phyloP scores from a whole-genome alignment of 257 asterid species.

The Plantago ovata region DNA sequence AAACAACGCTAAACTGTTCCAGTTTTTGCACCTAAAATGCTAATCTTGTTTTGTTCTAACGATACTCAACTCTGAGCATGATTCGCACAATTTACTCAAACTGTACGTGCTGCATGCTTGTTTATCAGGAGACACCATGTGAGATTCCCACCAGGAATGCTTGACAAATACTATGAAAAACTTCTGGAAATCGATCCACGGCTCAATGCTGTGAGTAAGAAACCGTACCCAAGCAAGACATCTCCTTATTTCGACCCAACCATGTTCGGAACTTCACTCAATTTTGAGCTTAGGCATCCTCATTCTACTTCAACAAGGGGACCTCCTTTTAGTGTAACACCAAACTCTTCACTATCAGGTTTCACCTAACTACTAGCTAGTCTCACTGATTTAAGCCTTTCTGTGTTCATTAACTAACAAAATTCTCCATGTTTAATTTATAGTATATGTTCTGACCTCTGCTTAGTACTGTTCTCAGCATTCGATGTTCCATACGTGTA shows the following conservation, averaged over 20 bases:
- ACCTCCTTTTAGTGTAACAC: constrained; percentile 7
- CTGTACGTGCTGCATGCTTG: background rate
- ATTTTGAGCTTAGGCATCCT: constrained; percentile 9
- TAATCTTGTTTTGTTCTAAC: no score
- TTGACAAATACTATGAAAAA: constrained; percentile 54
- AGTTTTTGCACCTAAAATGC: no score
- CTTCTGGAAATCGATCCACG: constrained; percentile 40
- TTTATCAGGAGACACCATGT: constrained; percentile 51
- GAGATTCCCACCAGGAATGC: constrained; percentile 39
- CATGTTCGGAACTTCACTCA: constrained; percentile 16
- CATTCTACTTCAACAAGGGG: background rate
- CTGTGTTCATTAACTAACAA: no score
- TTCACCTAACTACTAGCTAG: background rate
- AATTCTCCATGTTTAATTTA: no score
- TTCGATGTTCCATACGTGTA: constrained; percentile 1
- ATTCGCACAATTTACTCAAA: background rate
- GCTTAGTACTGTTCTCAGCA: background rate
- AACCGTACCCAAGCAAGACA: constrained; percentile 40
- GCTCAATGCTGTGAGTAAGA: constrained; percentile 27
- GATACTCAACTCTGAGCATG: background rate
- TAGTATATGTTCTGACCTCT: background rate
- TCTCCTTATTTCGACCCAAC: constrained; percentile 40
- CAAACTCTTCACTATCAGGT: constrained; percentile 35
- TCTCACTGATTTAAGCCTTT: background rate
- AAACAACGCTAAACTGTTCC: no score